A percentile compares a stretch with the other conserved stretches of the same genome.
phyloP scores from a whole-genome alignment of 345 rosid genomes.

The Boechera stricta region DNA sequence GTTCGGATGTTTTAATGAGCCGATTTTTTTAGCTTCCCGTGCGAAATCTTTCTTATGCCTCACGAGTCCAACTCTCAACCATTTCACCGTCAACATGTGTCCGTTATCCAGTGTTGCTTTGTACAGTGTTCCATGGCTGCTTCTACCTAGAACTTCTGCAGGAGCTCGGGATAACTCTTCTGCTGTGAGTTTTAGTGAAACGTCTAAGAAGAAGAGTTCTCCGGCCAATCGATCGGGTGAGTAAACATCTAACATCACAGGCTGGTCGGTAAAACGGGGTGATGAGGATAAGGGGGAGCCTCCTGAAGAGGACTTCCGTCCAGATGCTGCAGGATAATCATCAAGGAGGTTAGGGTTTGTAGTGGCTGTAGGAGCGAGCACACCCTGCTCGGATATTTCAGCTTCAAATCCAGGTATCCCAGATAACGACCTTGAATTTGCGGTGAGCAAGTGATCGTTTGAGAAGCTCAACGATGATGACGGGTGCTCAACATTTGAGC shows the following conservation, averaged over 20 bases:
- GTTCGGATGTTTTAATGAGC: slow-evolving; percentile 72
- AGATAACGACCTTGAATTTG: slow-evolving; percentile 81
- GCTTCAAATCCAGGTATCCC: slow-evolving; percentile 58
- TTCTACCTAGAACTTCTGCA: slow-evolving; percentile 98
- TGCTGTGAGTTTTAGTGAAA: slow-evolving; percentile 76
- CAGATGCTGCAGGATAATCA: slow-evolving; percentile 61
- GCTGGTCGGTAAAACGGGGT: slow-evolving; percentile 73
- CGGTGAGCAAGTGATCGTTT: slow-evolving; percentile 83
- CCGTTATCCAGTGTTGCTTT: slow-evolving; percentile 88
- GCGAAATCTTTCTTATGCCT: slow-evolving; percentile 91
- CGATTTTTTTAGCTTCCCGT: slow-evolving; percentile 83
- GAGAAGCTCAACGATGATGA: slow-evolving; percentile 82
- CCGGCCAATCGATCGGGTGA: slow-evolving; percentile 97
- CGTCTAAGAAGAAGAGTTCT: slow-evolving; percentile 79
- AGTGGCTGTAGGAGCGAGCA: slow-evolving; percentile 48
- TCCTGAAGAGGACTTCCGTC: slow-evolving; percentile 70
- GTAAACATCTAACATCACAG: slow-evolving; percentile 78
- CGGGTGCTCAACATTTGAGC: slow-evolving; percentile 59
- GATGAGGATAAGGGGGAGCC: slow-evolving; percentile 82
- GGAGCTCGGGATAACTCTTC: slow-evolving; percentile 97
- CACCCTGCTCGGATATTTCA: slow-evolving; percentile 67
- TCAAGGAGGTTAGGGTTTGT: slow-evolving; percentile 65
- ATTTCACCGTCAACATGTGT: slow-evolving; percentile 87
- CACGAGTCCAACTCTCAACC: slow-evolving; percentile 93
- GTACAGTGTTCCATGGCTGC: slow-evolving; percentile 94